phyloP scores from a whole-genome alignment of 441 rosid genomes.

The Bocquillonia castaneifolia region DNA sequence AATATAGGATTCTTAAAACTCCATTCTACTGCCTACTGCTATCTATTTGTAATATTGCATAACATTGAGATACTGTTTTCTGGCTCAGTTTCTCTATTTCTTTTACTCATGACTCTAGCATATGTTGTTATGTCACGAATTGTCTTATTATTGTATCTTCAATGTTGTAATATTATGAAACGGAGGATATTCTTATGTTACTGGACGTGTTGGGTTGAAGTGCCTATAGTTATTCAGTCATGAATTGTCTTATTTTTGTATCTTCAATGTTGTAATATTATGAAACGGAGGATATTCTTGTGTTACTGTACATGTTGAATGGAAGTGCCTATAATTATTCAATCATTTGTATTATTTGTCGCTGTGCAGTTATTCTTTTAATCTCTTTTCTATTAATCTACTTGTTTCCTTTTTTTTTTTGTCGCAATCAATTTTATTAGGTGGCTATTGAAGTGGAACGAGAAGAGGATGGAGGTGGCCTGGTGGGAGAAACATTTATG shows the following conservation, averaged over 20 bases:
- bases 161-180: not conserved
- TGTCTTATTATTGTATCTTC: not conserved
- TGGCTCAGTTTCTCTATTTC: not conserved
- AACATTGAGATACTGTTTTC: not conserved
- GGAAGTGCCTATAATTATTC: too few species aligned
- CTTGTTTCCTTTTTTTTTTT: constrained; percentile 21
- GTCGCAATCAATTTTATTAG: constrained; percentile 40
- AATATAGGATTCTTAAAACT: too few species aligned
- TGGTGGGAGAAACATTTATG: constrained; percentile 84
- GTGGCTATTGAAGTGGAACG: constrained; percentile 96
- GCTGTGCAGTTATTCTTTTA: constrained; percentile 4
- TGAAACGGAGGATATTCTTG: not conserved
- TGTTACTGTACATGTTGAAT: too few species aligned
- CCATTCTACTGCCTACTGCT: too few species aligned
- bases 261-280: not conserved
- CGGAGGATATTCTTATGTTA: not conserved
- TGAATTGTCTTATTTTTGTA: not conserved
- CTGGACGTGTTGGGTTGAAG: too few species aligned
- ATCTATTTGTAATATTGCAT: too few species aligned
- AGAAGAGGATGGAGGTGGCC: constrained; percentile 98
- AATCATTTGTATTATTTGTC: not conserved
- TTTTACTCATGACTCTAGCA: not conserved
- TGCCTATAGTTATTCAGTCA: not conserved
- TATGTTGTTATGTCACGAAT: not conserved
- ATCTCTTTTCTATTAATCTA: constrained; percentile 17